Evolutionary conservation across 805 yeast species (phyloP).

Genomic region (Candida incommunis): DNA sequence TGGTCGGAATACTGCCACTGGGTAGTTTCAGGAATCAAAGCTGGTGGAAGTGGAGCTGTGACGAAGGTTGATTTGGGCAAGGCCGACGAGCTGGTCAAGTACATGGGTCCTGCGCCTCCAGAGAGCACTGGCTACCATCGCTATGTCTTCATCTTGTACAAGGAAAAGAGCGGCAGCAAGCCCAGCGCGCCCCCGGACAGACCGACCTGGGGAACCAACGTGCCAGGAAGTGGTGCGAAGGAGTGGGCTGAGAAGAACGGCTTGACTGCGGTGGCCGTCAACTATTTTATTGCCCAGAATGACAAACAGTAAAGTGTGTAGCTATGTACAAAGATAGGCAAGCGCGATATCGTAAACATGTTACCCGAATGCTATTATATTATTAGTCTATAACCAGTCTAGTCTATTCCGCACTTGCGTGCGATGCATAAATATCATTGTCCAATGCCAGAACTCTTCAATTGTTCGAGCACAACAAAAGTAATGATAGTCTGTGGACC

Average conservation of each 20-base stretch:
- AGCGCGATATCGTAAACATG: background rate
- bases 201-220: conserved; percentile 77
- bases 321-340: background rate
- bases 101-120: conserved; percentile 87
- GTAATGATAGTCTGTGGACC: conserved; percentile 49
- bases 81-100: conserved; percentile 36
- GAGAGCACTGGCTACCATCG: conserved; percentile 75
- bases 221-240: conserved; percentile 62
- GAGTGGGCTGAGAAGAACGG: conserved; percentile 57
- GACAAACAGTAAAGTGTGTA: conserved; percentile 11
- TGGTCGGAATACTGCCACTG: conserved; percentile 85
- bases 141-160: conserved; percentile 63
- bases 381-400: conserved; percentile 14
- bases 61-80: conserved; percentile 18
- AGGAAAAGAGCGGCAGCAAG: conserved; percentile 33
- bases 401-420: too few relatives aligned
- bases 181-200: conserved; percentile 34
- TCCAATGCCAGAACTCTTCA: conserved; percentile 19
- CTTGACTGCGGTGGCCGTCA: conserved; percentile 52
- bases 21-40: conserved; percentile 30
- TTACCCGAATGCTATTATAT: background rate
- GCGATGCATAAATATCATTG: background rate
- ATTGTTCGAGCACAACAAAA: conserved; percentile 25
- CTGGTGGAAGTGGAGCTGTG: conserved; percentile 16
- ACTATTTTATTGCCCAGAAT: conserved; percentile 75